Evolutionary conservation across 1,139 yeast species (phyloP), one percentile per base, ranked within the genome.

Genomic region (Yamadazyma pseudoaaseri): DNA sequence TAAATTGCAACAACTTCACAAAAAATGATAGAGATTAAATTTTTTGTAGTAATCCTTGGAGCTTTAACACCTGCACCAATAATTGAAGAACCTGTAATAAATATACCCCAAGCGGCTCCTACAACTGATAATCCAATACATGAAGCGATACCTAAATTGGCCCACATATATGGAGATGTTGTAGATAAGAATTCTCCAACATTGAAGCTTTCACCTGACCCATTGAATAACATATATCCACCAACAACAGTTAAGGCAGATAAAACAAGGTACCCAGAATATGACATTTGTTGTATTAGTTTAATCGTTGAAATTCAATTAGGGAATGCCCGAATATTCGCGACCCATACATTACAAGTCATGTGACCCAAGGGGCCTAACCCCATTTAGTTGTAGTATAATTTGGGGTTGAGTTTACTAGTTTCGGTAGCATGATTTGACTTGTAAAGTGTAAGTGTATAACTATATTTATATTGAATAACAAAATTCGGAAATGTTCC

Each of bases 61-160:
- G 96, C 92, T 60, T 86, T 86, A 42, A 94, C 97, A 66, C 98
- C 98, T 4, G 98, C 98, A 48, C 99, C 99, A 42, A 94, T 66
- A 48, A 94, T 86, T 26, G 96, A 81, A 1, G 97, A 74, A 26
- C 99, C 99, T 1, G 97, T 92, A 42, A 94, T 78, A 60, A 92
- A 94, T 47, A 94, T 94, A 44, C 99, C 99, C 97, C 98, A 92
- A 9, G 98, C 98, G 13, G 98, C 98, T 28, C 98, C 99, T 30
- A 90, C 84, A 13, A 94, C 97, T 36, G 95, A 82, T 42, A 94
- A 73, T 10, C 98, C 97, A 51, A 94, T 89, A 63, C 98, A 92
- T 37, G 81, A 63, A n/a, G 85, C 83, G 45, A 94, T 87, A 37
- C 99, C 99, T 46, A 89, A 64, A 45, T 79, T 76, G 15, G 97